Conservation (phyloP, 371 early-diverging fungal species). For the Nosema muscidifuracis region DNA sequence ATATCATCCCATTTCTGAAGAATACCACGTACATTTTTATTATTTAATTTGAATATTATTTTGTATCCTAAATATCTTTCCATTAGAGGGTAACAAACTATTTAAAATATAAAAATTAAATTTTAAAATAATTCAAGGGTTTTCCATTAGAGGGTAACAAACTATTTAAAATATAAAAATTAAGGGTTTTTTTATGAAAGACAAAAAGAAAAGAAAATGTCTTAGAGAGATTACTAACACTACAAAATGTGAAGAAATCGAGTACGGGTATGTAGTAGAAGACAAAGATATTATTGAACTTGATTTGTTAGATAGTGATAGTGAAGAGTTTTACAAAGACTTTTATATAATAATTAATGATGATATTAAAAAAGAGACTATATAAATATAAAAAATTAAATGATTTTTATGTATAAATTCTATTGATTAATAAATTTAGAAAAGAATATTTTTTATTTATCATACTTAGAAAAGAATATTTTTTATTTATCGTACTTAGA, state of each 20-base stretch:
- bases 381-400: too few relatives aligned
- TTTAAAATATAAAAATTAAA: too few relatives aligned
- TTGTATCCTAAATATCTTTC: not conserved
- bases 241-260: not conserved
- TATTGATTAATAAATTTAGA: too few relatives aligned
- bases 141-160: conserved; percentile 1
- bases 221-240: not conserved
- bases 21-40: not conserved
- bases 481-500: too few relatives aligned
- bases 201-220: not conserved
- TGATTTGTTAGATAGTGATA: not conserved
- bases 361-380: too few relatives aligned
- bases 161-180: too few relatives aligned
- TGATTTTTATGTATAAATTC: too few relatives aligned
- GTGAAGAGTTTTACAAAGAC: not conserved
- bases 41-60: not conserved
- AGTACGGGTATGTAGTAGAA: not conserved
- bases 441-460: too few relatives aligned
- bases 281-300: not conserved
- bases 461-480: too few relatives aligned
- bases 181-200: too few relatives aligned
- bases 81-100: not conserved
- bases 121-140: too few relatives aligned
- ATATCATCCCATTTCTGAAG: not conserved
- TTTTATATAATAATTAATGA: not conserved